A percentile compares a stretch with the other conserved stretches of the same genome.
Conservation (phyloP, 2,329 filamentous ascomycete species). For the Penicillium sp. region DNA sequence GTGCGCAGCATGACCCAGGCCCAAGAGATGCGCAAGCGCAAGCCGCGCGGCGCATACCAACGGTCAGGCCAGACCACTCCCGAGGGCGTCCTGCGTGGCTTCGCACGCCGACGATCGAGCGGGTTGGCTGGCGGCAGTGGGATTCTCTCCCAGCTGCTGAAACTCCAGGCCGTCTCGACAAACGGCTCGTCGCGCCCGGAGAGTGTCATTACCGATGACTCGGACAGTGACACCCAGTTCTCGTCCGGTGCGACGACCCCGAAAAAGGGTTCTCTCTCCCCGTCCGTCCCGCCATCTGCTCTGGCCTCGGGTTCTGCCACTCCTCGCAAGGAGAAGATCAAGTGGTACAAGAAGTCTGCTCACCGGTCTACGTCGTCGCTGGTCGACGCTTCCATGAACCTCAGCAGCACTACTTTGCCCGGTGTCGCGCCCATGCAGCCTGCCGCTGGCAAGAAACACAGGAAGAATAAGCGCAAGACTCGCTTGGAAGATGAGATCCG, state of each 20-base stretch:
- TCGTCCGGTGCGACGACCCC: constrained; percentile 36
- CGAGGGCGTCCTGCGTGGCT: constrained; percentile 29
- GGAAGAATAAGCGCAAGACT: constrained; percentile 36
- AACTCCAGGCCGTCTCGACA: constrained; percentile 64
- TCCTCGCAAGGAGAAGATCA: constrained; percentile 43
- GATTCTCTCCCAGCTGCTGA: constrained; percentile 72
- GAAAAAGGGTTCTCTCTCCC: constrained; percentile 26
- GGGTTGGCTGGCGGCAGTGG: constrained; percentile 50
- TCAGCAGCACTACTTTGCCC: constrained; percentile 38
- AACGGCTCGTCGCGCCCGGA: constrained; percentile 33
- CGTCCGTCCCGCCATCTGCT: constrained; percentile 22
- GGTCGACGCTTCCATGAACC: constrained; percentile 42
- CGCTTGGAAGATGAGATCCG: constrained; percentile 57
- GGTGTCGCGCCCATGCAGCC: constrained; percentile 23
- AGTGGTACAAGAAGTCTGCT: constrained; percentile 48
- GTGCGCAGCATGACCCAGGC: constrained; percentile 41
- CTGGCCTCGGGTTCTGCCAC: constrained; percentile 36
- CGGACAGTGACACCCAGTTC: constrained; percentile 33
- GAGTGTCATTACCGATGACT: constrained; percentile 37
- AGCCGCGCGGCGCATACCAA: constrained; percentile 36
- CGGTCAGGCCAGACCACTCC: constrained; percentile 40
- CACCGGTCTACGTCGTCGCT: constrained; percentile 45
- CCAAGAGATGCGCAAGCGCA: constrained; percentile 31
- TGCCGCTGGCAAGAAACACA: constrained; percentile 14
- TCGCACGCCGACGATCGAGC: constrained; percentile 31